Base-by-base conservation (phyloP, 179 eudicot genomes). In the Spergularia azorica region DNA sequence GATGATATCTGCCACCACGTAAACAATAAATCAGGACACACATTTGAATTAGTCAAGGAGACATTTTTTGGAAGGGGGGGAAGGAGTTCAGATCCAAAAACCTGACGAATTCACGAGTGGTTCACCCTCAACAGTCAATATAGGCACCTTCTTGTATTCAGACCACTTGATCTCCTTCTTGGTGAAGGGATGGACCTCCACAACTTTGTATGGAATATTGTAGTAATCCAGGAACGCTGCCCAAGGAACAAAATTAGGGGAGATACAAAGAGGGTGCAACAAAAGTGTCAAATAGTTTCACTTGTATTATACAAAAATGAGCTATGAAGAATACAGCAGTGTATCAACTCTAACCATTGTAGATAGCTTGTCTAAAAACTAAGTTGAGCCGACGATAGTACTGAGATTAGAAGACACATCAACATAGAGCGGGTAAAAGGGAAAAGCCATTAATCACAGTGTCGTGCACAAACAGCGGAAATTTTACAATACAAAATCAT, bases 131-230 rank as follows among this genome's bases (percentile, higher is more conserved):
- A 96, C 98, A 84, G 88, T 81, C 82, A 93, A 75, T 68, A 94
- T 88, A 17, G 98, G 98, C 73, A 96, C 99, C 84, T 96, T 96
- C 89, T 89, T 89, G 91, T 96, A 93, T 70, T 90, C 97, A 58
- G 98, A 96, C 97, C 97, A 96, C 81, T 94, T 90, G 82, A 94
- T 89, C 88, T 94, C 99, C 85, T 94, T 96, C 83, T 96, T 96
- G 86, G 86, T 91, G 75, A 96, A 88, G 59, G 99, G 99, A 78
- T 96, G 92, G 81, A 96, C 99, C 86, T 96, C 99, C 85, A 96
- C 96, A 78, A 96, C 77, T 85, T 96, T 96, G 91, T 96, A 96
- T 41, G 96, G 93, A 70, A 96, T 86, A 67, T 89, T 87, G 68
- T 88, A 77, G 83, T 96, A 96, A 79, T 96, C 99, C 82, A 96